phyloP scores from a whole-genome alignment of 1,284 basidiomycete genomes.

The Schizophyllum amplum region DNA sequence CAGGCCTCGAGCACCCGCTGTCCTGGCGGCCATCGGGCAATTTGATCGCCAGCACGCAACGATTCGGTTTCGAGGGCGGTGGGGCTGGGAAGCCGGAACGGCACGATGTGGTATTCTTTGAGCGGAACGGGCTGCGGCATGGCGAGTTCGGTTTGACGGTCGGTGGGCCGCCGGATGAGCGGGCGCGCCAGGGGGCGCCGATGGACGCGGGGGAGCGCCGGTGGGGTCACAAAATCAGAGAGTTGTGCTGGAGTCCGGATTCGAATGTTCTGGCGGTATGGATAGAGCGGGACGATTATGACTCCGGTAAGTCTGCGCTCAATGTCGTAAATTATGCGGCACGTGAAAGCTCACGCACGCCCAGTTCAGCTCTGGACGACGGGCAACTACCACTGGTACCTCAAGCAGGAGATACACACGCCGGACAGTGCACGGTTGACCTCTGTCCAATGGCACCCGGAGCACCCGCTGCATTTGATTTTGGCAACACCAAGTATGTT shows the following conservation, averaged over 20 bases:
- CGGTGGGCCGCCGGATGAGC: slow-evolving; percentile 23
- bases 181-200: slow-evolving; percentile 14
- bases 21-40: slow-evolving; percentile 88
- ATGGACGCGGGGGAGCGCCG: slow-evolving; percentile 17
- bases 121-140: slow-evolving; percentile 89
- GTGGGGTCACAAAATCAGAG: slow-evolving; percentile 66
- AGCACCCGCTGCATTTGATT: slow-evolving; percentile 62
- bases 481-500: slow-evolving; percentile 62
- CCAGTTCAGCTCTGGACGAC: slow-evolving; percentile 92
- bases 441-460: slow-evolving; percentile 82
- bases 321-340: slow-evolving; percentile 1
- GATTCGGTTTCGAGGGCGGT: slow-evolving; percentile 71
- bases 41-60: slow-evolving; percentile 76
- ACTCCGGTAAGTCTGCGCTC: slow-evolving; percentile 55
- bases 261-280: slow-evolving; percentile 83
- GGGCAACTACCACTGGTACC: slow-evolving; percentile 95
- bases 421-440: slow-evolving; percentile 52
- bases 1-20: slow-evolving; percentile 77
- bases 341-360: background rate
- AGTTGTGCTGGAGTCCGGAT: slow-evolving; percentile 85
- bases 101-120: slow-evolving; percentile 92
- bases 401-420: slow-evolving; percentile 80
- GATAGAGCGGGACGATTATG: slow-evolving; percentile 62
- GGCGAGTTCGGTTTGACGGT: slow-evolving; percentile 75
- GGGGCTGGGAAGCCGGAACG: slow-evolving; percentile 60